Evolutionary conservation across 129 eudicot species (phyloP).

Genomic region (Artemisia annua): DNA sequence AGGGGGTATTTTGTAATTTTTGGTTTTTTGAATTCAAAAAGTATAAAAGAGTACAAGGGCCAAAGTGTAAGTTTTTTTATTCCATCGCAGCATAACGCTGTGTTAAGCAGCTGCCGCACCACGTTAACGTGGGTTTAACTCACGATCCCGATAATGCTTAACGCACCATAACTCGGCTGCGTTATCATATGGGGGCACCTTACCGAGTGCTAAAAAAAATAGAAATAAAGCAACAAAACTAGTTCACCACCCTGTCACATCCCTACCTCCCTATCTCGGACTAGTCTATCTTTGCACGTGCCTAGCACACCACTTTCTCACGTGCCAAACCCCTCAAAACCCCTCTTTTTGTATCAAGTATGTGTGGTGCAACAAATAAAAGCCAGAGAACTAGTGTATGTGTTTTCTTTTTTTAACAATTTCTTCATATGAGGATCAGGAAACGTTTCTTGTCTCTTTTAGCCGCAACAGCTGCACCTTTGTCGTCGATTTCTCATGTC

Average conservation of each 20-base stretch:
- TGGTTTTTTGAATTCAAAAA: too few relatives aligned
- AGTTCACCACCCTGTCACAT: constrained; percentile 45
- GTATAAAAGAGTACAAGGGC: too few relatives aligned
- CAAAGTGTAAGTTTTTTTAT: too few relatives aligned
- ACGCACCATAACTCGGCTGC: too few relatives aligned
- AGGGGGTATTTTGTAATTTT: too few relatives aligned
- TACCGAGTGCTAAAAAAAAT: constrained; percentile 22
- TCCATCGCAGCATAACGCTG: too few relatives aligned
- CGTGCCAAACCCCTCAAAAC: constrained; percentile 20
- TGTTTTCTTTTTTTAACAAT: constrained; percentile 18
- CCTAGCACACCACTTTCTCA: constrained; percentile 22
- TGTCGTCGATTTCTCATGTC: constrained; percentile 51
- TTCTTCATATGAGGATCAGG: constrained; percentile 68
- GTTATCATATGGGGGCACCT: too few relatives aligned
- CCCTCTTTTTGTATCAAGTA: constrained; percentile 1
- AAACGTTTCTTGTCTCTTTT: constrained; percentile 56
- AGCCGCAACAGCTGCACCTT: constrained; percentile 13
- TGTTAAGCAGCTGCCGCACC: too few relatives aligned
- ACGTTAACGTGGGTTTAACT: too few relatives aligned
- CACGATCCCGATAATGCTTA: too few relatives aligned
- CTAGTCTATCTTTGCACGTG: constrained; percentile 43
- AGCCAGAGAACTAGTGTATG: constrained; percentile 50
- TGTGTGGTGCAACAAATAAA: constrained; percentile 91
- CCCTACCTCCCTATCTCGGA: constrained; percentile 47
- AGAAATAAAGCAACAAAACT: constrained; percentile 26